A percentile compares a stretch with the other conserved stretches of the same genome.
phyloP scores from a whole-genome alignment of 768 basidiomycete species.

The Tricholoma bakamatsutake region DNA sequence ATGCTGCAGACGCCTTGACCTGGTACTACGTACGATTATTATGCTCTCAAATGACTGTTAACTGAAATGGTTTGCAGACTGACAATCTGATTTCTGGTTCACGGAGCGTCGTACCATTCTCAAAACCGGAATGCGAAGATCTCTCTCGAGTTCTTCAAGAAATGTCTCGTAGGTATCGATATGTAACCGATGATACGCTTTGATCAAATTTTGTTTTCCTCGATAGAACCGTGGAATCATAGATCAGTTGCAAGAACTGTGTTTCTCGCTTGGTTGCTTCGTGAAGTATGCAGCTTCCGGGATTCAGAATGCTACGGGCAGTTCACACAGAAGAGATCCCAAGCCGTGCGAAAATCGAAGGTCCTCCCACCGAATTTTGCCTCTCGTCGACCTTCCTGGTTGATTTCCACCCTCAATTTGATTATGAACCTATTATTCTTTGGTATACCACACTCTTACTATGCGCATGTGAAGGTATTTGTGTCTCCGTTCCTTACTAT shows the following conservation, averaged over 20 bases:
- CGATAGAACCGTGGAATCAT: conserved; percentile 26
- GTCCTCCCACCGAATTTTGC: conserved; percentile 8
- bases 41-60: neutral
- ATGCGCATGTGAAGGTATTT: conserved; percentile 38
- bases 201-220: neutral
- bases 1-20: conserved; percentile 44
- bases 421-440: conserved; percentile 42
- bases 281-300: conserved; percentile 46
- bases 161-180: conserved; percentile 23
- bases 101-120: conserved; percentile 44
- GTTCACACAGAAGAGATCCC: conserved; percentile 29
- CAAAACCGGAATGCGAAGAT: conserved; percentile 48
- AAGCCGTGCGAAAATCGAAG: conserved; percentile 15
- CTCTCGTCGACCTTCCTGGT: conserved; percentile 14
- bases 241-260: conserved; percentile 35
- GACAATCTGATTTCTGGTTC: conserved; percentile 44
- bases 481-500: neutral
- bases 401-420: conserved; percentile 27
- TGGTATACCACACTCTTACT: conserved; percentile 47
- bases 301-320: conserved; percentile 40
- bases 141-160: conserved; percentile 34
- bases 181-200: neutral
- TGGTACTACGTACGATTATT: conserved; percentile 38
- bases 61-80: conserved; percentile 19
- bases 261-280: conserved; percentile 45